Evolutionary conservation across 345 rosid genomes (phyloP), one percentile per base, ranked within the genome.

Genomic region (Eutrema japonicum): DNA sequence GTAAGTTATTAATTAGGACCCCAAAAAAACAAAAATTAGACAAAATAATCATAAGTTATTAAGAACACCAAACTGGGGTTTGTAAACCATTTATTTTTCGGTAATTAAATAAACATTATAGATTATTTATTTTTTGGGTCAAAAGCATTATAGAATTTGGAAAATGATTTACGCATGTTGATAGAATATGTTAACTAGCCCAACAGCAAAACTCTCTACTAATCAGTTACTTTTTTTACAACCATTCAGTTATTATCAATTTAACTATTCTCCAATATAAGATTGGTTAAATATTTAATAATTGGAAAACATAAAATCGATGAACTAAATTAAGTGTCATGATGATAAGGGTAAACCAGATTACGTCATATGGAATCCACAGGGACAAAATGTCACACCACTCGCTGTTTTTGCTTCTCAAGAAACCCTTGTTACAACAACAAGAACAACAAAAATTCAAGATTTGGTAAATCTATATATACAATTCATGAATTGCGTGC

Each of bases 401-500:
- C 56, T 66, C 66, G 26, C 48, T 41, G 57, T 46, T 47, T 36
- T 46, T 72, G 64, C 65, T 64, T 46, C 7, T 58, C 55, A 73
- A 63, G 64, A 64, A 18, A 18, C 22, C 22, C 22, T 18, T 18
- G 22, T 18, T 18, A 18, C 22, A 18, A 18, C 22, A 18, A 18
- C 22, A 18, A 18, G 1, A 18, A 18, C 22, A 18, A 18, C 22
- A 18, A 18, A 18, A 18, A 18, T 0, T 18, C 33, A 66, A 74
- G 66, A 66, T 66, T 74, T 74, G 72, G 72, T 57, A 58, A 57
- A 74, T 66, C 66, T 74, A 57, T 36, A 57, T 36, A 75, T 50
- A 61, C 37, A 51, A 52, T 68, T 75, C 48, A 68, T 61, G 74
- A 52, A 43, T 43, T 75, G 79, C 68, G 79, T 60, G 79, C 74